A percentile compares a stretch with the other conserved stretches of the same genome.
These are phyloP conservation scores for Alliaria petiolata DNA, from an alignment of 345 rosid genomes.

Conservation along the genomic window DNA sequence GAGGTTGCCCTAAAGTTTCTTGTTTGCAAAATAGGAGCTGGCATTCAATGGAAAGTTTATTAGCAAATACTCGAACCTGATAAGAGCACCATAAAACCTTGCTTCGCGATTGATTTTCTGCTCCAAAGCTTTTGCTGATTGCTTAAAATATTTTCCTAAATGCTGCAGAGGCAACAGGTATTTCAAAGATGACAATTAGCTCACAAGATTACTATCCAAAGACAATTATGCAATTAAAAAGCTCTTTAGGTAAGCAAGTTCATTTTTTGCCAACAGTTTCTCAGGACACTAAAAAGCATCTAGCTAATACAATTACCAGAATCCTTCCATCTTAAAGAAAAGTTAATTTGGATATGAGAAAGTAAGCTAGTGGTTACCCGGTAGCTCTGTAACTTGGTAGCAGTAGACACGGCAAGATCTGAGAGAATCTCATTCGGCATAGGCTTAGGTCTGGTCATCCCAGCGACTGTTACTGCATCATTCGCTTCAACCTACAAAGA, in stretches of 20 bases:
- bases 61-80: slow-evolving; percentile 49
- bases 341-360: not conserved
- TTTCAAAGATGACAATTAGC: not conserved
- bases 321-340: not conserved
- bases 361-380: slow-evolving; percentile 44
- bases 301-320: not conserved
- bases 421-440: slow-evolving; percentile 66
- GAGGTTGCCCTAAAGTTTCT: not conserved
- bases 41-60: not conserved
- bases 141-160: slow-evolving; percentile 87
- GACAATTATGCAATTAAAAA: not conserved
- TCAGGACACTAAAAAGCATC: not conserved
- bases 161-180: slow-evolving; percentile 42
- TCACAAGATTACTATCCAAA: not conserved
- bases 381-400: slow-evolving; percentile 85
- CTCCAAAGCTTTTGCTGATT: slow-evolving; percentile 84
- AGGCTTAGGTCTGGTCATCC: slow-evolving; percentile 80
- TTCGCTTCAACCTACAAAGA: slow-evolving; percentile 73
- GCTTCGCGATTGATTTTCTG: slow-evolving; percentile 83
- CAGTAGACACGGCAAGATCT: slow-evolving; percentile 82
- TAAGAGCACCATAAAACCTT: slow-evolving; percentile 93
- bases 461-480: slow-evolving; percentile 79
- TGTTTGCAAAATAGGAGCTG: not conserved
- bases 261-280: not conserved
- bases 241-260: not conserved